Percentiles rank a stretch among this genome's conserved stretches.
Evolutionary conservation across 441 rosid species (phyloP).

Genomic region (Theobroma grandiflorum): DNA sequence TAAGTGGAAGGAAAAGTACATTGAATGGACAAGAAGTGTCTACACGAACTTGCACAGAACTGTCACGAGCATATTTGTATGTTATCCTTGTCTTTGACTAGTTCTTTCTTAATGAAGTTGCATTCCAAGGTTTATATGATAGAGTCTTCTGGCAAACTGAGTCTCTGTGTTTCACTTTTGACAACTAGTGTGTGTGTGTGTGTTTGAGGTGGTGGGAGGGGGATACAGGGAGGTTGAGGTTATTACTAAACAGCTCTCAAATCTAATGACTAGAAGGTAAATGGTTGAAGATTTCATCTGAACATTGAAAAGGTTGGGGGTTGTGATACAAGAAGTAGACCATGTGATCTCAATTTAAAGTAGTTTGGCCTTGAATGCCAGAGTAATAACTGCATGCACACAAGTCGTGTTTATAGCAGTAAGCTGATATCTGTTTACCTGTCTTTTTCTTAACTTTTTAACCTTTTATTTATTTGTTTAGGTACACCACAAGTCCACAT

Average conservation of each 20-base stretch:
- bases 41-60: constrained; percentile 66
- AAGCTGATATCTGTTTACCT: constrained; percentile 25
- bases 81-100: constrained; percentile 33
- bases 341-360: constrained; percentile 15
- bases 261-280: neutral
- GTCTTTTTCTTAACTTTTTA: neutral
- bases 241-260: neutral
- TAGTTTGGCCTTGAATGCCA: constrained; percentile 1
- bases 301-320: neutral
- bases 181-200: neutral
- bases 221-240: neutral
- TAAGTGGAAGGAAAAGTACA: constrained; percentile 75
- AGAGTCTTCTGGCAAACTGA: neutral
- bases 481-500: constrained; percentile 96
- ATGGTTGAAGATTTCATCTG: neutral
- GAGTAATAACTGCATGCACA: constrained; percentile 12
- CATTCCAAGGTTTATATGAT: constrained; percentile 7
- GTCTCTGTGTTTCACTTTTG: neutral
- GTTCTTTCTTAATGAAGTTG: constrained; percentile 1
- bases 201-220: neutral
- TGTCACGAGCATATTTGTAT: constrained; percentile 91
- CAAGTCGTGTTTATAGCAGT: constrained; percentile 15
- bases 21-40: constrained; percentile 78
- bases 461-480: constrained; percentile 27
- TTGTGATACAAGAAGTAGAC: neutral